Base-by-base conservation (phyloP, 495 filamentous ascomycete species). In the Cercophora newfieldiana region DNA sequence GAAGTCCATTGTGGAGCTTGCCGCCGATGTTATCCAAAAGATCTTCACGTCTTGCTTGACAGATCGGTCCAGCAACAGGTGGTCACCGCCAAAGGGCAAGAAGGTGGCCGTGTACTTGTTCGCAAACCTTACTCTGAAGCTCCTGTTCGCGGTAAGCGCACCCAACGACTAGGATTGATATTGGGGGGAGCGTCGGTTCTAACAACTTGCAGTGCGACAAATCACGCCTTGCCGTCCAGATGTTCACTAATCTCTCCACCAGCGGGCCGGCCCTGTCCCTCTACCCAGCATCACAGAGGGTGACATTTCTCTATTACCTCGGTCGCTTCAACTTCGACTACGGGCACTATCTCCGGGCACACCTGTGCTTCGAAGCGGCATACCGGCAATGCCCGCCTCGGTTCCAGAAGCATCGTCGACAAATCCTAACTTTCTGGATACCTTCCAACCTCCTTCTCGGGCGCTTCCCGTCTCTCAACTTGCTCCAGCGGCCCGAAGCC, bases 261-360 rank as follows among this genome's bases (percentile, higher is more conserved):
- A 88, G 89, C 67, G 92, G 91, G 1, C 91, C 93, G 5, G 91
- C 91, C 0, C 81, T 96, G 18, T 80, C 82, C 3, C 80, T 89
- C 49, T 97, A 93, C 72, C 91, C 94, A 18, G 91, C 92, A n/a
- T 85, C 91, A 10, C 91, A 97, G 64, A 86, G 92, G 48, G 91
- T 96, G 28, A 93, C 94, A 22, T 98, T 93, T 74, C 87, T 97
- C 6, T 97, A 97, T 78, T 97, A 97, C 72, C 90, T 97, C 19
- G 94, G 94, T 29, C 90, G 93, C 47, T 97, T 94, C 72, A 84
- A 90, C 65, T 93, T 97, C 71, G 86, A 88, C 61, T 92, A 91
- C 66, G 89, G 84, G 50, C 88, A 96, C 69, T 97, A 91, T 77
- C 87, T 86, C 68, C 85, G 86, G 16, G 91, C 94, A 0, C 86